Evolutionary conservation across 2,329 filamentous ascomycete species (phyloP).

Genomic region (Fusarium sp.): DNA sequence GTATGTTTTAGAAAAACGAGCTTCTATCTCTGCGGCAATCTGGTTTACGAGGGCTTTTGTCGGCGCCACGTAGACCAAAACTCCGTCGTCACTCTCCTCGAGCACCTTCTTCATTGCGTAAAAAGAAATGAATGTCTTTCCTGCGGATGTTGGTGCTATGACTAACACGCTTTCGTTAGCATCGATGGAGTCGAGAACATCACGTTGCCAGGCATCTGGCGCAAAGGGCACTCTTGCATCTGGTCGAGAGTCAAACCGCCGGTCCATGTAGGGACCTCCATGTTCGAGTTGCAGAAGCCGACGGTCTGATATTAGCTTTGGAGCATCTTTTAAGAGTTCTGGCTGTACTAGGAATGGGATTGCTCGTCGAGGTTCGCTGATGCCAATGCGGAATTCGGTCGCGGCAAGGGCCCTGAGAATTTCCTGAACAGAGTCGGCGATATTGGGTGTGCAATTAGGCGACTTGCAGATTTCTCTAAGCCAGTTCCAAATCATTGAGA

Average conservation of each 20-base stretch:
- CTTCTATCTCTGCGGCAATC: conserved; percentile 83
- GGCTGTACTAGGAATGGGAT: conserved; percentile 22
- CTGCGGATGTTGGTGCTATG: conserved; percentile 81
- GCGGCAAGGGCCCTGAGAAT: conserved; percentile 18
- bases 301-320: conserved; percentile 5
- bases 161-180: conserved; percentile 78
- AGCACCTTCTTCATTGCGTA: conserved; percentile 86
- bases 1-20: conserved; percentile 77
- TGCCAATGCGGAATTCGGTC: conserved; percentile 12
- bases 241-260: conserved; percentile 76
- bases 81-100: conserved; percentile 74
- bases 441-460: conserved; percentile 22
- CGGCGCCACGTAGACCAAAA: conserved; percentile 83
- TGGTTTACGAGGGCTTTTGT: conserved; percentile 88
- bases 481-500: conserved; percentile 46
- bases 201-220: conserved; percentile 82
- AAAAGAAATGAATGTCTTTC: conserved; percentile 88
- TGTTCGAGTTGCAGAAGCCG: conserved; percentile 72
- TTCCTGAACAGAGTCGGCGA: conserved; percentile 26
- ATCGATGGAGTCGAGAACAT: conserved; percentile 81
- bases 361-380: conserved; percentile 1
- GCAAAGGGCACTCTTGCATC: conserved; percentile 78
- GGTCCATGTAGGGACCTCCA: conserved; percentile 80
- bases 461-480: conserved; percentile 36
- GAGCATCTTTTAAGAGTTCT: neutral